Evolutionary conservation across 2,329 filamentous ascomycete genomes (phyloP), one percentile per base, ranked within the genome.

Genomic region (Sclerotinia spermophila): DNA sequence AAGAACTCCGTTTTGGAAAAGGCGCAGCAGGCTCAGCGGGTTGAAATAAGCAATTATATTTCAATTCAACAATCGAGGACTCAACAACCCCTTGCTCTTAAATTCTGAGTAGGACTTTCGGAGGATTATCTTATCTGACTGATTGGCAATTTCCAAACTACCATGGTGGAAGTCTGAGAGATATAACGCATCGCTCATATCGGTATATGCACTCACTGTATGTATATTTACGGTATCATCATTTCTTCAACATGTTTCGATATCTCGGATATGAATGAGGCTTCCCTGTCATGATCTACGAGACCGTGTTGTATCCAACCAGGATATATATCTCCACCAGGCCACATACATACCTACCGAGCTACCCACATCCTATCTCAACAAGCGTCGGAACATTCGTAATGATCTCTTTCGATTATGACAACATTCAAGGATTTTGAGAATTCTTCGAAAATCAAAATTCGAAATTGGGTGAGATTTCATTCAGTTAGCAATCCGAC

Each of bases 341-440:
- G 15, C 53, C 53, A 55, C 53, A 30, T 2, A n/a, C n/a, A n/a
- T n/a, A n/a, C n/a, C n/a, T n/a, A n/a, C n/a, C n/a, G n/a, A 59
- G 21, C 48, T 27, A 17, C 35, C 56, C 56, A 40, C 56, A 59
- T 35, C 21, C 33, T 40, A 66, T 53, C 48, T 66, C 62, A 35
- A 51, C 61, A 64, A 64, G 61, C 44, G 61, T n/a, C 61, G 61
- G 61, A 51, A 19, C 61, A 51, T 64, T 64, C 30, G 61, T 33
- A 40, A 65, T 30, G 62, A 65, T 65, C 45, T 66, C 44, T 65
- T 27, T 65, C 61, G 61, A 11, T 64, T 51, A 38, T 27, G 61
- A 51, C 44, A 51, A 38, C 24, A 33, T 17, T 64, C 61, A 27
- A 64, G 61, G 61, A 38, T 53, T 53, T 48, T 5, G 5, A 51